Base-by-base conservation (phyloP, 495 filamentous ascomycete species). In the Penicillium pulvis region DNA sequence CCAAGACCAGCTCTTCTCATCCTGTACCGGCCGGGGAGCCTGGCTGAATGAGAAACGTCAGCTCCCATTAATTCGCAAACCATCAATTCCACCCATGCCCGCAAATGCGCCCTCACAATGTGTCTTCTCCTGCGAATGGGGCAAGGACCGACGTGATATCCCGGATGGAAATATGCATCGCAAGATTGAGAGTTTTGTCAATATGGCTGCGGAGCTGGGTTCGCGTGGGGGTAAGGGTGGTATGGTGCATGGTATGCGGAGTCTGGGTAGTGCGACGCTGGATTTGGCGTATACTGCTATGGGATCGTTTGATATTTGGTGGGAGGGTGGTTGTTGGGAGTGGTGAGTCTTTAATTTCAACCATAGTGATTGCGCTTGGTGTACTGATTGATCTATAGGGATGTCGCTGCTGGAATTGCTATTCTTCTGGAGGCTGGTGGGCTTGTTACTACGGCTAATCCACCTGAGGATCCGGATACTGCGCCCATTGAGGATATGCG, bases 91-190 rank as follows among this genome's bases (percentile, higher is more conserved):
- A 24, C 80, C 84, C 1, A 75, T 89, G 72, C 86, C 87, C 0
- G 59, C 65, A n/a, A 79, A 79, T 30, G 87, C 87, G 6, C 87
- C 87, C 2, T 77, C 76, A 3, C 80, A 84, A n/a, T 90, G 87
- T 57, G 74, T 88, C 23, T 86, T 90, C 65, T 77, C 81, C 3
- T 89, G 85, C 63, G 87, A 90, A 59, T 90, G 87, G 87, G 87
- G 87, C 2, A 90, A 90, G 66, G 87, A 89, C 58, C 77, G 87
- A 30, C 77, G 81, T 48, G 87, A 89, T 62, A 71, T 67, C 36
- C 75, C 75, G 0, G 85, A 83, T 16, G 83, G 87, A 8, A 89
- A 87, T 62, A 64, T 90, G 72, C 71, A 82, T 53, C 77, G 85
- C 36, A 90, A 89, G 71, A 79, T 89, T 9, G 83, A 87, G 59